These are phyloP conservation scores for Sporothrix variecibatus DNA, from an alignment of 2,329 filamentous ascomycete species.

Conservation along the genomic window DNA sequence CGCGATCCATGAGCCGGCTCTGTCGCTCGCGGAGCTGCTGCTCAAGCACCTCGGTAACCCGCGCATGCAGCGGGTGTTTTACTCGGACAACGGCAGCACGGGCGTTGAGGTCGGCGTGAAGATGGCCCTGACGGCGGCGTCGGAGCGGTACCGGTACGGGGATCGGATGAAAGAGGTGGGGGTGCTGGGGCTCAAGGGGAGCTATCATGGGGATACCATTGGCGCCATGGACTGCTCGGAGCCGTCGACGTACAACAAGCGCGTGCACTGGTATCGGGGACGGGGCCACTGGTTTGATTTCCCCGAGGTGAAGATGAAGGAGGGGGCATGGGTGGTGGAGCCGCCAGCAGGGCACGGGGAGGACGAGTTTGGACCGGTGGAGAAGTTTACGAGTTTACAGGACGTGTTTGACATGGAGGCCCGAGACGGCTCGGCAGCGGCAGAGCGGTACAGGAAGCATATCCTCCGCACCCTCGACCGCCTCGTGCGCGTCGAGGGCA, in stretches of 20 bases:
- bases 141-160: conserved; percentile 66
- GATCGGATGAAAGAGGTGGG: conserved; percentile 52
- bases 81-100: conserved; percentile 81
- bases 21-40: conserved; percentile 67
- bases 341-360: conserved; percentile 40
- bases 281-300: conserved; percentile 81
- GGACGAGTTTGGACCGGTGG: not conserved
- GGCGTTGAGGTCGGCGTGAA: conserved; percentile 83
- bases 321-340: conserved; percentile 66
- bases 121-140: conserved; percentile 74
- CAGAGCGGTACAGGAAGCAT: conserved; percentile 58
- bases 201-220: conserved; percentile 86
- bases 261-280: conserved; percentile 83
- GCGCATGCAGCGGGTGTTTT: conserved; percentile 72
- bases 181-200: conserved; percentile 74
- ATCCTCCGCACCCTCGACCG: conserved; percentile 56
- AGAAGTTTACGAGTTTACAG: not conserved
- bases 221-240: conserved; percentile 86
- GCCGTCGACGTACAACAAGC: conserved; percentile 75
- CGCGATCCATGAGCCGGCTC: conserved; percentile 75
- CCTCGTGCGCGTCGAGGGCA: conserved; percentile 55
- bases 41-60: conserved; percentile 62
- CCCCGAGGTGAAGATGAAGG: conserved; percentile 66
- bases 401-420: conserved; percentile 18
- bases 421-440: conserved; percentile 42